phyloP scores from a whole-genome alignment of 2,329 filamentous ascomycete genomes.

The Thelonectria rubi region DNA sequence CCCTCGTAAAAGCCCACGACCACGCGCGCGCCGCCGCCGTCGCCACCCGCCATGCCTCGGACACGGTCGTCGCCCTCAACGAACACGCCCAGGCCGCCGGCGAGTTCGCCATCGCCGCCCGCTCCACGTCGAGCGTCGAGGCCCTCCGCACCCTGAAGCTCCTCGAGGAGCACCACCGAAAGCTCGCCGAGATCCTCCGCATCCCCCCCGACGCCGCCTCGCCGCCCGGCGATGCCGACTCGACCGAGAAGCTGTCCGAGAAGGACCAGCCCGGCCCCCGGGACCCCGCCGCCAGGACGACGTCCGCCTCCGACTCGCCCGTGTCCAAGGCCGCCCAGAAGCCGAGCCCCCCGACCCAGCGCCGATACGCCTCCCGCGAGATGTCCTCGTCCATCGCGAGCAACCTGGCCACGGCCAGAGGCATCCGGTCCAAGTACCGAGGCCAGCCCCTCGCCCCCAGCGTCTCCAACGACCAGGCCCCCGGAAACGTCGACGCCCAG shows the following conservation, averaged over 20 bases:
- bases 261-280: conserved; percentile 32
- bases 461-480: conserved; percentile 76
- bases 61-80: conserved; percentile 83
- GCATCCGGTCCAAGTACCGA: conserved; percentile 73
- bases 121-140: conserved; percentile 72
- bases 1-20: conserved; percentile 75
- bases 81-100: conserved; percentile 89
- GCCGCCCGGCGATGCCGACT: conserved; percentile 44
- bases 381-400: conserved; percentile 85
- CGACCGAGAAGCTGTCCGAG: conserved; percentile 44
- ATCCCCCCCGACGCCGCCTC: conserved; percentile 63
- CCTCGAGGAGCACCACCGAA: conserved; percentile 87
- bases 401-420: conserved; percentile 85
- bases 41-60: conserved; percentile 75
- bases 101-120: conserved; percentile 87
- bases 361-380: conserved; percentile 69
- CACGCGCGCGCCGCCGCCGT: conserved; percentile 89
- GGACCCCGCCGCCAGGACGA: conserved; percentile 37
- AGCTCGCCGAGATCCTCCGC: conserved; percentile 82
- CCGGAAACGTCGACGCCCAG: conserved; percentile 72
- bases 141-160: conserved; percentile 85
- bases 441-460: conserved; percentile 76
- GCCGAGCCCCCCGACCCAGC: conserved; percentile 51
- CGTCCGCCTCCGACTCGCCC: conserved; percentile 31
- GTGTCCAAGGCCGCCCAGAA: conserved; percentile 42